These are phyloP conservation scores for Calonectria pteridis DNA, from an alignment of 2,329 filamentous ascomycete genomes.

Conservation along the genomic window DNA sequence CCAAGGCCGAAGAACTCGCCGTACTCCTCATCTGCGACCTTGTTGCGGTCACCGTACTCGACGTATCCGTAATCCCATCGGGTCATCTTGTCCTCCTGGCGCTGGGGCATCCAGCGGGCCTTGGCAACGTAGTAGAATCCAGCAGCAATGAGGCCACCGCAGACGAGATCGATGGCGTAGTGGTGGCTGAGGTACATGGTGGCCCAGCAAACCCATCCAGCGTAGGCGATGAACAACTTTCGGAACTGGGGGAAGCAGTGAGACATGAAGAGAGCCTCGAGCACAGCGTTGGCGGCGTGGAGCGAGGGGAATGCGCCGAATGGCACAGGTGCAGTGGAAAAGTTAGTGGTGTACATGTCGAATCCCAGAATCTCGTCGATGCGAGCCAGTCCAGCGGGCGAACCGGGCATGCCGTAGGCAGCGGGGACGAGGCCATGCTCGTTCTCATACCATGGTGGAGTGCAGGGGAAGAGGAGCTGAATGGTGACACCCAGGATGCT, in stretches of 20 bases:
- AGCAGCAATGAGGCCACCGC: slow-evolving; percentile 82
- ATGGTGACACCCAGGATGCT: slow-evolving; percentile 89
- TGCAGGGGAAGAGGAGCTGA: slow-evolving; percentile 92
- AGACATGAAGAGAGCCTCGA: slow-evolving; percentile 93
- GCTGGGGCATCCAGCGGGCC: slow-evolving; percentile 82
- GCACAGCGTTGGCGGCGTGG: slow-evolving; percentile 88
- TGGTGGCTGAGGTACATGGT: slow-evolving; percentile 99
- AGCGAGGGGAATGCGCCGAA: slow-evolving; percentile 96
- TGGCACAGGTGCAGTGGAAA: slow-evolving; percentile 89
- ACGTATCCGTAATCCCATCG: slow-evolving; percentile 97
- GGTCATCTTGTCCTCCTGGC: slow-evolving; percentile 86
- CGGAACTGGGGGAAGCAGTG: slow-evolving; percentile 89
- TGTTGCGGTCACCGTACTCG: slow-evolving; percentile 77
- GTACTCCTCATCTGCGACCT: slow-evolving; percentile 60
- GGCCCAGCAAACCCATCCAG: slow-evolving; percentile 96
- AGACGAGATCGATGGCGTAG: slow-evolving; percentile 94
- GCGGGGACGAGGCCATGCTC: slow-evolving; percentile 90
- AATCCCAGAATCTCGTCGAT: slow-evolving; percentile 92
- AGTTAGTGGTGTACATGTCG: slow-evolving; percentile 92
- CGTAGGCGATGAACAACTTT: slow-evolving; percentile 84
- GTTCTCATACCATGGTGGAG: slow-evolving; percentile 97
- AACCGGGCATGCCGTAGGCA: slow-evolving; percentile 91
- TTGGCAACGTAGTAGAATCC: slow-evolving; percentile 86
- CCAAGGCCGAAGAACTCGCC: slow-evolving; percentile 62
- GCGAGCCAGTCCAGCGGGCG: slow-evolving; percentile 88